phyloP scores from a whole-genome alignment of 352 stramenopile genomes.

The Thraustochytrium sp. region DNA sequence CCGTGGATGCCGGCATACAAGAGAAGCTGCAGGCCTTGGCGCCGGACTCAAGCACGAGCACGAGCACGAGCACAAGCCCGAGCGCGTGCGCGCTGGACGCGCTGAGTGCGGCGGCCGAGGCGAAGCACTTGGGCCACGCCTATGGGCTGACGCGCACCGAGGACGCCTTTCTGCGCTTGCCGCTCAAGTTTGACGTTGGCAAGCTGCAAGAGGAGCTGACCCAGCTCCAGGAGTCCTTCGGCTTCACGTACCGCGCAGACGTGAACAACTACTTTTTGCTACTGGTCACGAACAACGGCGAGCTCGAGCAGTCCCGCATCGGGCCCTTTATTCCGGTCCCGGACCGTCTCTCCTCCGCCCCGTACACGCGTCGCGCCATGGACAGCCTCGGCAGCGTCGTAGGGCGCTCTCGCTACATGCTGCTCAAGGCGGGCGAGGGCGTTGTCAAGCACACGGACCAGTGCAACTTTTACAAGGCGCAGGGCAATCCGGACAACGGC shows the following conservation, averaged over 20 bases:
- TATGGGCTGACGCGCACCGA: background rate
- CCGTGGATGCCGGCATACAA: no score
- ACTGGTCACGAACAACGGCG: slow-evolving; percentile 4
- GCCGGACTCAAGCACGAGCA: no score
- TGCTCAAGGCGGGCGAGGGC: slow-evolving; percentile 40
- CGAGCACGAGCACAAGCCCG: no score
- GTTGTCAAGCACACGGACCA: slow-evolving; percentile 23
- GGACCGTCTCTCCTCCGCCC: background rate
- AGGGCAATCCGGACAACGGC: background rate
- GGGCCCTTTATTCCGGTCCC: slow-evolving; percentile 36
- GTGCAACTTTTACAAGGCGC: background rate
- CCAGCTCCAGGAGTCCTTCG: background rate
- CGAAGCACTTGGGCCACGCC: background rate
- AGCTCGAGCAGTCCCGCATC: background rate
- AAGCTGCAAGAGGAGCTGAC: background rate
- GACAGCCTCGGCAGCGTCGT: slow-evolving; percentile 19
- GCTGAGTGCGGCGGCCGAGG: background rate
- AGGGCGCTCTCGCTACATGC: slow-evolving; percentile 39
- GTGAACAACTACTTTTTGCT: slow-evolving; percentile 45
- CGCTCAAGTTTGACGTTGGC: slow-evolving; percentile 38
- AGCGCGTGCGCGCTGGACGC: background rate
- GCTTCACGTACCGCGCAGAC: slow-evolving; percentile 30
- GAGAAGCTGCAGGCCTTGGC: no score
- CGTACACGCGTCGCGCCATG: slow-evolving; percentile 22
- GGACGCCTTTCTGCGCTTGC: slow-evolving; percentile 13